Evolutionary conservation across 1,284 basidiomycete genomes (phyloP), one percentile per base, ranked within the genome.

Genomic region (Heliocybe sulcata): DNA sequence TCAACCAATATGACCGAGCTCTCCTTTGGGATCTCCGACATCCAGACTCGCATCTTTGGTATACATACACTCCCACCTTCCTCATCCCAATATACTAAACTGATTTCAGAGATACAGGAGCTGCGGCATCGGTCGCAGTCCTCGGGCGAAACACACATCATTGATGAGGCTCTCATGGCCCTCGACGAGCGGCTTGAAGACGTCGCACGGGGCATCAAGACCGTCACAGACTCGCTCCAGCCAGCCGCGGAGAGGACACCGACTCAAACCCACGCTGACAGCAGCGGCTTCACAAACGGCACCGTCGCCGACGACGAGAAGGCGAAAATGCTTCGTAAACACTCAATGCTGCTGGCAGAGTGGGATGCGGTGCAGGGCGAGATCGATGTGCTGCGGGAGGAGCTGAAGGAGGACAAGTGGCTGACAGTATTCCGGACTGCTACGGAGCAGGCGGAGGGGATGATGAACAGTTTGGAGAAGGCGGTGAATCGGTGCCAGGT

Each of bases 331-430:
- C 69, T 88, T 50, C 79, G 85, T 55, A 92, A 92, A 64, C 87
- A 91, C 67, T 76, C 79, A 9, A 72, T 81, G 14, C 72, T 92
- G 56, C 63, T 82, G 31, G 67, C 74, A 14, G 91, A 95, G 47
- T 97, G 92, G 92, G 83, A 87, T 55, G 72, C 82, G 20, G 80
- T 92, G 1, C 85, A 90, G 64, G 80, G 83, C 50, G 92, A 95
- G 61, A 90, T 87, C 54, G 87, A 91, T 23, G 81, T 86, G 45
- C 71, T 98, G 57, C 77, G 89, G 60, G 90, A 92, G 64, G 95
- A 98, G 68, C 76, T 98, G 57, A 92, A 92, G 69, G 96, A 98
- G 69, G 94, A 98, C 69, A 94, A 93, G 65, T 97, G 93, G 88
- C 77, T 98, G 63, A 88, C 87, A 9, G 89, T 97, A n/a, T 98